Evolutionary conservation across 2,329 filamentous ascomycete species (phyloP).

Genomic region (Ascochyta viciae-villosae): DNA sequence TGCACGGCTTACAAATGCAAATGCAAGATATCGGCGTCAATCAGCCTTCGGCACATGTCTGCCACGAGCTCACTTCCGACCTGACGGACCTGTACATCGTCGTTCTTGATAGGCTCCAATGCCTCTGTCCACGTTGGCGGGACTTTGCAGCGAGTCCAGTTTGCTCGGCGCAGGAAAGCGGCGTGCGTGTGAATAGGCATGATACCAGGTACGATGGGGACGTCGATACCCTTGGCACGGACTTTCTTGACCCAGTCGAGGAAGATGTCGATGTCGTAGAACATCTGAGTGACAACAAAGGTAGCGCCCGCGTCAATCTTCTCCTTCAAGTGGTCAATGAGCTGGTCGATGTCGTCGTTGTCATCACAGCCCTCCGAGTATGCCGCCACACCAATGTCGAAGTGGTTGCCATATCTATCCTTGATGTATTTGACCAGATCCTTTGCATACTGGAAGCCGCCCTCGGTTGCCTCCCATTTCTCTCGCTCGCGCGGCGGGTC

Average conservation of each 20-base stretch:
- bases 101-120: constrained; percentile 93
- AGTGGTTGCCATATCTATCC: constrained; percentile 82
- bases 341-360: constrained; percentile 81
- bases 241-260: constrained; percentile 88
- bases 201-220: constrained; percentile 85
- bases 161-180: constrained; percentile 86
- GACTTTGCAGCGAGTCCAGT: constrained; percentile 87
- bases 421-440: constrained; percentile 88
- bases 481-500: constrained; percentile 94
- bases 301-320: constrained; percentile 93
- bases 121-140: constrained; percentile 81
- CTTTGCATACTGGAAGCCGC: constrained; percentile 88
- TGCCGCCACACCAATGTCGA: constrained; percentile 95
- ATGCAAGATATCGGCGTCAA: constrained; percentile 82
- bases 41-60: constrained; percentile 85
- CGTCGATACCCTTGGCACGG: constrained; percentile 80
- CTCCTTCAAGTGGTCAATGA: constrained; percentile 93
- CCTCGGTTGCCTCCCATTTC: constrained; percentile 88
- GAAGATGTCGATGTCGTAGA: constrained; percentile 97
- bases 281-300: constrained; percentile 99
- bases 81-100: constrained; percentile 90
- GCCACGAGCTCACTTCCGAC: constrained; percentile 87
- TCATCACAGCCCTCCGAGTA: constrained; percentile 97
- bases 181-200: constrained; percentile 97
- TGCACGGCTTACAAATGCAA: constrained; percentile 74